These are phyloP conservation scores for Sugiyamaella mastotermitis DNA, from an alignment of 805 yeast species.

Conservation along the genomic window DNA sequence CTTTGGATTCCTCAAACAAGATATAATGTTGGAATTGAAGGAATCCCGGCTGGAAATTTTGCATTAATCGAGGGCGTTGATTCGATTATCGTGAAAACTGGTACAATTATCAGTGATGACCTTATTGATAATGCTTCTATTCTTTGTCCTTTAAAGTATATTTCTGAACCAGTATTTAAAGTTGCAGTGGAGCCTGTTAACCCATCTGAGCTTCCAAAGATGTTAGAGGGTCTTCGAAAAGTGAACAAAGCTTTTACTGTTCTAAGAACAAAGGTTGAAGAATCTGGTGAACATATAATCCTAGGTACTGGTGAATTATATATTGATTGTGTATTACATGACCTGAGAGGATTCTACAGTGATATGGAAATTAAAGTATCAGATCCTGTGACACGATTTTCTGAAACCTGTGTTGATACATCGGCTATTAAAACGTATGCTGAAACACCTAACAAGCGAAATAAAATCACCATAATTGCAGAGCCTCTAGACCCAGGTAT, in stretches of 20 bases:
- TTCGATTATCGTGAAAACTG: conserved; percentile 49
- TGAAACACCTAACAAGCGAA: conserved; percentile 47
- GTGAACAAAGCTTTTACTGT: conserved; percentile 62
- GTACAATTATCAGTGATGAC: conserved; percentile 39
- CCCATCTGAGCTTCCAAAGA: conserved; percentile 71
- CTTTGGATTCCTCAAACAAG: conserved; percentile 60
- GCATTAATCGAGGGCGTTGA: conserved; percentile 65
- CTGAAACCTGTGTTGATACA: conserved; percentile 66
- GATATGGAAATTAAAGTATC: conserved; percentile 73
- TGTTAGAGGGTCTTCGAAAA: conserved; percentile 63
- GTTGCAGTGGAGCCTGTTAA: conserved; percentile 76
- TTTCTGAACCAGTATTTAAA: conserved; percentile 59
- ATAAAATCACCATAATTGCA: conserved; percentile 62
- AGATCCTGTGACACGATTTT: conserved; percentile 72
- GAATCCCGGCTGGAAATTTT: conserved; percentile 59
- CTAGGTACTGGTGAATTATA: conserved; percentile 84
- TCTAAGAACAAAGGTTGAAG: conserved; percentile 66
- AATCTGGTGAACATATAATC: conserved; percentile 79
- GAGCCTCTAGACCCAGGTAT: conserved; percentile 62
- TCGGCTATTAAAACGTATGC: conserved; percentile 66
- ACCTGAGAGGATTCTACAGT: conserved; percentile 57
- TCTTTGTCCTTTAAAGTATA: conserved; percentile 40
- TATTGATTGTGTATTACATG: conserved; percentile 76
- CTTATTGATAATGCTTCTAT: conserved; percentile 26
- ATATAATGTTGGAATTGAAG: conserved; percentile 50